Evolutionary conservation across 2,329 filamentous ascomycete species (phyloP), one percentile per base, ranked within the genome.

Genomic region (Aspergillus latus): DNA sequence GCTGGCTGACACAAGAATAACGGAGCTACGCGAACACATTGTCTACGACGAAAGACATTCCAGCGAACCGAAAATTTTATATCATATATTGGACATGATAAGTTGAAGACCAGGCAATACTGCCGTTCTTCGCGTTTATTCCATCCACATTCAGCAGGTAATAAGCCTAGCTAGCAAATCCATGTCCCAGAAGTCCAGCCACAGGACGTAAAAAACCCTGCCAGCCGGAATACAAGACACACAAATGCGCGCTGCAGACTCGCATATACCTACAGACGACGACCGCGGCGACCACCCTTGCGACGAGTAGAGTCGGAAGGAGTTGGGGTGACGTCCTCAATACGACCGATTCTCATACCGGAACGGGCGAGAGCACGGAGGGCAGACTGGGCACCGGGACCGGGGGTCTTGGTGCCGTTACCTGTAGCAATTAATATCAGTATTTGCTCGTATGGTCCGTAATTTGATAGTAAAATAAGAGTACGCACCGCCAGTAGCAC

Each of bases 281-380:
- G 94, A 97, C 94, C 94, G 90, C 94, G 93, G 83, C 94, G 92
- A 97, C 94, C 94, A 85, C 94, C 94, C 92, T 99, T 99, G 85
- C 93, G 92, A 83, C 94, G 90, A 76, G 94, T 99, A 80, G 91
- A 96, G 83, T 99, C 94, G 80, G 94, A 99, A 73, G 95, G 94
- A 62, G 94, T 99, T 73, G 94, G 94, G 73, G 95, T 99, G 66
- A 99, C 94, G 79, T 99, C 94, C 89, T 99, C 94, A 75, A 99
- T 99, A 77, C 94, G 90, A 78, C 94, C 94, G 74, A 99, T 99
- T 86, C 93, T 95, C 95, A 99, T 99, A 79, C 94, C 94, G 72
- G 94, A 92, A 86, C 94, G 95, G 78, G 94, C 94, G 70, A 99
- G 89, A 73, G 94, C 95, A 79, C 94, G 94, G 82, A 99, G 93